Conservation (phyloP, 805 yeast genomes). For the Hanseniaspora singularis region DNA sequence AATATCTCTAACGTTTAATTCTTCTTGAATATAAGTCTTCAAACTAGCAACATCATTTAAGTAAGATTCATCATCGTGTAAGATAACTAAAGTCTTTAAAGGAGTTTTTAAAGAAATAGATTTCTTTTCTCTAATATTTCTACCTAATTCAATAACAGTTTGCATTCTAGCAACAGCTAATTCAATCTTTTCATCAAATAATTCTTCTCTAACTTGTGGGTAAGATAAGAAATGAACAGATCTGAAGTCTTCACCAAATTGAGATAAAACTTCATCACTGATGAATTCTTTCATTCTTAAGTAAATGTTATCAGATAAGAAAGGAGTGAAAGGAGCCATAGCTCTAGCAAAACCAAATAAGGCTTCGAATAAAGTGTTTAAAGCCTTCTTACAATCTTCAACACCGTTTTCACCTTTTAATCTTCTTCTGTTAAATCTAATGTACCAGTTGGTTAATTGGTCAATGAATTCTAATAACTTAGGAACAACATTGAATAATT, state of each 20-base stretch:
- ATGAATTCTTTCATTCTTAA: conserved; percentile 55
- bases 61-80: conserved; percentile 67
- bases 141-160: conserved; percentile 87
- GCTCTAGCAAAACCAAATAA: conserved; percentile 80
- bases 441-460: conserved; percentile 96
- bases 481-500: conserved; percentile 93
- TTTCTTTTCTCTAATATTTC: conserved; percentile 94
- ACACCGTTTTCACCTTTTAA: conserved; percentile 87
- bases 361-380: conserved; percentile 85
- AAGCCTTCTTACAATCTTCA: conserved; percentile 72
- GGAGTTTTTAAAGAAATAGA: conserved; percentile 91
- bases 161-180: conserved; percentile 91
- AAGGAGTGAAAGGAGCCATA: conserved; percentile 99
- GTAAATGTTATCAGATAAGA: conserved; percentile 81
- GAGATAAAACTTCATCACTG: conserved; percentile 44
- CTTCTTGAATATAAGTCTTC: conserved; percentile 72
- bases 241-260: conserved; percentile 47
- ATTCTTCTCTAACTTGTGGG: conserved; percentile 71
- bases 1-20: conserved; percentile 81
- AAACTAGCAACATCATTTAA: conserved; percentile 67
- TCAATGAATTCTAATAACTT: conserved; percentile 78
- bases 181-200: conserved; percentile 74
- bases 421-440: conserved; percentile 95
- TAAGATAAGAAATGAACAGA: conserved; percentile 91
- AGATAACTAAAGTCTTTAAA: conserved; percentile 70